These are phyloP conservation scores for Alternaria longipes DNA, from an alignment of 2,329 filamentous ascomycete species.

Conservation along the genomic window DNA sequence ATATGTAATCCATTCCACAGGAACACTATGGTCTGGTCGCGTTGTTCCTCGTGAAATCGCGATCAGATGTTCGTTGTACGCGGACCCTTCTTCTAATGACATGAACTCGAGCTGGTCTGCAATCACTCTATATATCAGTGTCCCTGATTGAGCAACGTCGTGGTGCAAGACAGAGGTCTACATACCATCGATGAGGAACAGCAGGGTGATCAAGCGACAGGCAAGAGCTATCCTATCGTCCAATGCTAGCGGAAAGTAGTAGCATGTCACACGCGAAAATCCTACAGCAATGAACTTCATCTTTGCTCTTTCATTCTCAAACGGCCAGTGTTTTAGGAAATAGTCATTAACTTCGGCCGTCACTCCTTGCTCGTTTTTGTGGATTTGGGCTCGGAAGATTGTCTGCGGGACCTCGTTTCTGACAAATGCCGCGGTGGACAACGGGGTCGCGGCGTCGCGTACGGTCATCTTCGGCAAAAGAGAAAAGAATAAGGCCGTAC, in stretches of 20 bases:
- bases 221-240: conserved; percentile 53
- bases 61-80: conserved; percentile 53
- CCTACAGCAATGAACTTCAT: conserved; percentile 48
- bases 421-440: neutral
- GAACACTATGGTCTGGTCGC: conserved; percentile 43
- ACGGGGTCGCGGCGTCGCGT: neutral
- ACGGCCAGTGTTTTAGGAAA: conserved; percentile 54
- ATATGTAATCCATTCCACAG: conserved; percentile 51
- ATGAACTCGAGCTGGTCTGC: conserved; percentile 52
- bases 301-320: conserved; percentile 41
- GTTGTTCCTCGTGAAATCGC: conserved; percentile 45
- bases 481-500: neutral
- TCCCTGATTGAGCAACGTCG: neutral
- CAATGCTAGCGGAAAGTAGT: conserved; percentile 50
- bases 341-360: conserved; percentile 50
- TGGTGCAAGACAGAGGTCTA: neutral
- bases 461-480: neutral
- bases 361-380: neutral
- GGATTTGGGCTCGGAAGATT: neutral
- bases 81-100: conserved; percentile 51
- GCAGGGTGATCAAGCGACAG: conserved; percentile 52
- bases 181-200: conserved; percentile 57
- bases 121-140: neutral
- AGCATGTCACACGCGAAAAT: conserved; percentile 52
- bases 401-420: neutral